Evolutionary conservation across 148 eudicot genomes (phyloP).

Genomic region (Chenopodium album): DNA sequence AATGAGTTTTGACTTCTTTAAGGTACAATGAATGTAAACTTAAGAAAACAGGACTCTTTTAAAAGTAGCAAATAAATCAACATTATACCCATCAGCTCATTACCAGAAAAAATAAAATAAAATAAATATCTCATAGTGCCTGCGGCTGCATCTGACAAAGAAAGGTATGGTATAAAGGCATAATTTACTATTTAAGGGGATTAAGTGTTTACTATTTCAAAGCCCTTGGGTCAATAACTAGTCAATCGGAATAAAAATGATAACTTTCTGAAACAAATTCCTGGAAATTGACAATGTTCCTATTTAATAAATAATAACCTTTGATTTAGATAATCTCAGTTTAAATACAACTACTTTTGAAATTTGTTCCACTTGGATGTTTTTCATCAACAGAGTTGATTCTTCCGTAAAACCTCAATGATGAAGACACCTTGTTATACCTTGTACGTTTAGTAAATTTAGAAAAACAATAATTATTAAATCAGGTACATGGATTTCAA

Average conservation of each 20-base stretch:
- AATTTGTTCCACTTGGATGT: background rate
- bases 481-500: background rate
- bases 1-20: background rate
- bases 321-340: background rate
- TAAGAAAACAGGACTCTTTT: background rate
- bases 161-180: too few relatives aligned
- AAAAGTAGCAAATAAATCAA: too few relatives aligned
- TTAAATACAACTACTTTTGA: background rate
- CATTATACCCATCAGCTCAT: background rate
- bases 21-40: background rate
- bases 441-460: too few relatives aligned
- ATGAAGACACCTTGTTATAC: too few relatives aligned
- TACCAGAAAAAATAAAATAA: too few relatives aligned
- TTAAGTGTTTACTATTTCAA: background rate
- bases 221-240: background rate
- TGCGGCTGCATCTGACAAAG: too few relatives aligned
- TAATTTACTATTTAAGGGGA: too few relatives aligned
- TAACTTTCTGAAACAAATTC: background rate
- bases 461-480: too few relatives aligned
- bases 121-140: too few relatives aligned
- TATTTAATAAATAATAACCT: background rate
- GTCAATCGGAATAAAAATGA: background rate
- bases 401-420: too few relatives aligned
- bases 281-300: background rate
- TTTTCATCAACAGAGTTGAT: background rate